Evolutionary conservation across 352 stramenopile species (phyloP), one percentile per base, ranked within the genome.

Genomic region (Saprolegnia parasitica): DNA sequence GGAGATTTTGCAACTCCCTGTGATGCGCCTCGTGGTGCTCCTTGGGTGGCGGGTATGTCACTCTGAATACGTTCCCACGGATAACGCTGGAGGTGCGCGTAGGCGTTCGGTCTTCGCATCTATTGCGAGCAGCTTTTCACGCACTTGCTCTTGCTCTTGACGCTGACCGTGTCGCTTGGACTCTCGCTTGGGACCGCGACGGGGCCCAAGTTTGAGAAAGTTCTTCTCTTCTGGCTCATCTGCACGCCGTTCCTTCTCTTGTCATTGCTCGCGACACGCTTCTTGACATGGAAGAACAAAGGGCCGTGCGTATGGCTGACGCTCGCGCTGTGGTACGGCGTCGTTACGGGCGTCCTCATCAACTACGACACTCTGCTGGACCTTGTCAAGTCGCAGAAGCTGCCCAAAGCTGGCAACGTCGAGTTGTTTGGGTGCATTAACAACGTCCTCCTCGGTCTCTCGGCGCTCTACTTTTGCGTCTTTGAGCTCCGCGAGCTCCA

Each of bases 121-220:
- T 65, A 65, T 15, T 23, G 11, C n/a, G 57, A 65, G 42, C 57
- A 65, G 32, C 57, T 65, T 20, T 54, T 65, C 35, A 65, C 56
- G 57, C n/a, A 65, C 24, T 45, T 47, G 3, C 5, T 65, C 13
- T 32, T 65, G n/a, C 35, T 65, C n/a, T 24, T 65, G n/a, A 26
- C 35, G 37, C 20, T 65, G 4, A 65, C 57, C 5, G 20, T 65
- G 21, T 65, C 57, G 20, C 23, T 24, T 56, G 24, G n/a, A 5
- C 13, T 20, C 18, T 49, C 20, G 35, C 35, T n/a, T 6, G 35
- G 24, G 24, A 55, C n/a, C n/a, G n/a, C n/a, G 24, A 55, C 21
- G 13, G 4, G 16, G 2, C 29, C 29, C 29, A 50, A 21, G 8
- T 21, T 54, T 18, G 18, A 45, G 20, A 26, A 45, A n/a, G 11